phyloP scores from a whole-genome alignment of 2,329 filamentous ascomycete species.

The Colletotrichum paranaense region DNA sequence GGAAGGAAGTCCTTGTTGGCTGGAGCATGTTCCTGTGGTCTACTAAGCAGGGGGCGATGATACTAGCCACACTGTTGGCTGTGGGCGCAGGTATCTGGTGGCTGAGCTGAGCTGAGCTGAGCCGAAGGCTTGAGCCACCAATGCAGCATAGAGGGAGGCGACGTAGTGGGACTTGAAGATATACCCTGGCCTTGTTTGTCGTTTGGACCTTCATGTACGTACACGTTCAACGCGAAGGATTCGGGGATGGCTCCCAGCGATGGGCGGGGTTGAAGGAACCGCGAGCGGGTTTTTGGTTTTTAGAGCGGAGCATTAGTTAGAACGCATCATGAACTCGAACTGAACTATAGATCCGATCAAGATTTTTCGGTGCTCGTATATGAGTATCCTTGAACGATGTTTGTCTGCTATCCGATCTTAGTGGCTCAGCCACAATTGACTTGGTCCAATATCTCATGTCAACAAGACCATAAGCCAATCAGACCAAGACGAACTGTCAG shows the following conservation, averaged over 20 bases:
- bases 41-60: conserved; percentile 60
- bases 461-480: too few species aligned
- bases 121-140: background rate
- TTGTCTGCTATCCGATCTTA: background rate
- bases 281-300: background rate
- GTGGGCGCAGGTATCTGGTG: conserved; percentile 59
- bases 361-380: background rate
- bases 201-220: background rate
- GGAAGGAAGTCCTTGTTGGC: conserved; percentile 60
- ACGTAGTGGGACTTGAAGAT: background rate
- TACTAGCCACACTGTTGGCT: conserved; percentile 55
- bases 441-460: background rate
- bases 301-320: conserved; percentile 15
- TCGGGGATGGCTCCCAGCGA: background rate
- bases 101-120: conserved; percentile 42
- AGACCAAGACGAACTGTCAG: too few species aligned
- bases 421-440: background rate
- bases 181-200: background rate
- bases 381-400: background rate
- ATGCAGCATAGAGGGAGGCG: background rate
- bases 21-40: conserved; percentile 67
- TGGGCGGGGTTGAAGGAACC: background rate
- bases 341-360: background rate
- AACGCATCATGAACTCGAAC: background rate
- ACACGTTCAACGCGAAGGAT: background rate